phyloP scores from a whole-genome alignment of 345 rosid species.

The Salix purpurea region DNA sequence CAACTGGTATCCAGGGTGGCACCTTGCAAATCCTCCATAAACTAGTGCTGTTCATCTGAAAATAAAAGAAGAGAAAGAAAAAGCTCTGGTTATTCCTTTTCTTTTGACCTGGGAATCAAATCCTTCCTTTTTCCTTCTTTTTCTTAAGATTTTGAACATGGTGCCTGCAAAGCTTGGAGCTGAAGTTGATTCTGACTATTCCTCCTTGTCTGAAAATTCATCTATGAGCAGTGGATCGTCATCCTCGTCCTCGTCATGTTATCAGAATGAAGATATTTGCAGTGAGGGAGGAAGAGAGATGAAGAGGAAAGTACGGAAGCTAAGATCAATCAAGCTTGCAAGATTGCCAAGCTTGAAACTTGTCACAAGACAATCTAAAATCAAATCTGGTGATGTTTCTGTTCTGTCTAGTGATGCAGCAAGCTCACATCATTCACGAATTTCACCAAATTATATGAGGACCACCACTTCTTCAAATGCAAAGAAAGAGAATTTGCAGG shows the following conservation, averaged over 20 bases:
- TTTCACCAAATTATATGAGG: conserved; percentile 30
- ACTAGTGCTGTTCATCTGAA: not conserved
- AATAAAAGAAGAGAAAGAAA: not conserved
- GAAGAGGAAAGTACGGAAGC: conserved; percentile 31
- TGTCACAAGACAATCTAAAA: conserved; percentile 17
- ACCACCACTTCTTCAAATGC: conserved; percentile 26
- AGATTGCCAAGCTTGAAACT: conserved; percentile 39
- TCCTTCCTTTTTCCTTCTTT: not conserved
- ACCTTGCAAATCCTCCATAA: not conserved
- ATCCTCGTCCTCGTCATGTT: not conserved
- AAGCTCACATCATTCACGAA: conserved; percentile 30
- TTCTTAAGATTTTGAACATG: not conserved
- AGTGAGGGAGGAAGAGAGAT: conserved; percentile 14
- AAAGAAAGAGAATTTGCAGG: conserved; percentile 40
- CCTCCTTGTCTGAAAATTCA: not conserved
- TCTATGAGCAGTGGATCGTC: not conserved
- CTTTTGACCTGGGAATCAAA: not conserved
- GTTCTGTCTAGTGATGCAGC: conserved; percentile 34
- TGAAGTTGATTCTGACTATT: conserved; percentile 8
- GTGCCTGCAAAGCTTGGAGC: not conserved
- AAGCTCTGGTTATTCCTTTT: not conserved
- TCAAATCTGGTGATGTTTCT: conserved; percentile 19
- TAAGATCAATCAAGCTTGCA: conserved; percentile 40
- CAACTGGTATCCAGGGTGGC: not conserved
- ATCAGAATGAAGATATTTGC: not conserved